These are phyloP conservation scores for Leccinellum albellum DNA, from an alignment of 768 basidiomycete genomes.

Conservation along the genomic window DNA sequence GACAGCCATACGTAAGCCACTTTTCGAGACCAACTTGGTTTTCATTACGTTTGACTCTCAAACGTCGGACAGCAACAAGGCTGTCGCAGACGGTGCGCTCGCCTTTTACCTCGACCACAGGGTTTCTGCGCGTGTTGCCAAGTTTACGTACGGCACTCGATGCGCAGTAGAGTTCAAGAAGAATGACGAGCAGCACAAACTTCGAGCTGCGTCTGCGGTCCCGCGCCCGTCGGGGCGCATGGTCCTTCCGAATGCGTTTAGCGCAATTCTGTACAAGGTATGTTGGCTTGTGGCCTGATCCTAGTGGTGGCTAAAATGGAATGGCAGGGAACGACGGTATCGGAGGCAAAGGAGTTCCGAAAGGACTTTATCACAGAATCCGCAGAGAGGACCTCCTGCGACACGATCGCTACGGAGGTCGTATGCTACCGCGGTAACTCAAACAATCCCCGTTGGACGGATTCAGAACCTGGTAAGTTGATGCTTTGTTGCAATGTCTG, in stretches of 20 bases:
- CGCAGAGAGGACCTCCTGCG: constrained; percentile 25
- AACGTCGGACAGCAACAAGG: constrained; percentile 37
- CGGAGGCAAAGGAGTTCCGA: constrained; percentile 30
- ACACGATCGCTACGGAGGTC: constrained; percentile 29
- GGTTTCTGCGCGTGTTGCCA: constrained; percentile 38
- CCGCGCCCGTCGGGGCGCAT: constrained; percentile 33
- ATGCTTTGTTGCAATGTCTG: not conserved
- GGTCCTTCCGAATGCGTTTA: constrained; percentile 32
- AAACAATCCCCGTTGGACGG: constrained; percentile 27
- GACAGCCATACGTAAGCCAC: constrained; percentile 46
- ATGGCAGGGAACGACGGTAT: constrained; percentile 26
- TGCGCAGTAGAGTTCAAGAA: constrained; percentile 30
- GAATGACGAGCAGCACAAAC: constrained; percentile 27
- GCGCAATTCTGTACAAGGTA: constrained; percentile 30
- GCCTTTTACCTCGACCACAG: constrained; percentile 42
- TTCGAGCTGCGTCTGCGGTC: constrained; percentile 24
- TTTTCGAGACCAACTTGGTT: constrained; percentile 3
- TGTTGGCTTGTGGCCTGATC: not conserved
- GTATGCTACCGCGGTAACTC: constrained; percentile 28
- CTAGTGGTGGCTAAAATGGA: not conserved
- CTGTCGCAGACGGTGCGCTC: constrained; percentile 44
- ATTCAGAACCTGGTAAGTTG: constrained; percentile 26
- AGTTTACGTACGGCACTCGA: constrained; percentile 37
- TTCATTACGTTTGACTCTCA: not conserved
- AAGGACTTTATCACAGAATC: constrained; percentile 32